Evolutionary conservation across 805 yeast genomes (phyloP), one percentile per base, ranked within the genome.

Genomic region (Sungouiella blattae): DNA sequence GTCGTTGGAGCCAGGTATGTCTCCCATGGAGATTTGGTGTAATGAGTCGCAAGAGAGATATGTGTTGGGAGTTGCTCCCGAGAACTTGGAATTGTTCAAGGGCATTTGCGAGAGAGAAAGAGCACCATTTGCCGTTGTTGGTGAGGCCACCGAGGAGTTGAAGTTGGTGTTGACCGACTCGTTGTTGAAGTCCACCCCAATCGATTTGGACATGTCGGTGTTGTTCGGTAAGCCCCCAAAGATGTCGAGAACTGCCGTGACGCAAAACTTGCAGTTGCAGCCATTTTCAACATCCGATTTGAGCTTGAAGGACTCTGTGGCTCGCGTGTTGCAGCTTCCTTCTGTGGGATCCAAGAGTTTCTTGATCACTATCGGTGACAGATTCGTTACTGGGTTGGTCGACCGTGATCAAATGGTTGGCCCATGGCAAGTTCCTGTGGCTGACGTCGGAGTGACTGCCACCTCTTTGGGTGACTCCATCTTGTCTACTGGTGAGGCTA

Each of bases 11-110:
- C 95, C 96, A 32, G 95, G 97, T 39, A 87, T 93, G 97, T 91
- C 98, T 4, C 98, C 99, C 37, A 87, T 93, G 95, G 98, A 93
- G 69, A 87, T 93, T 46, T 93, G 99, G 99, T 93, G 99, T 77
- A 91, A 95, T 53, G 98, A 93, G 67, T 93, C 98, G 2, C 99
- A 93, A 68, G 99, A 93, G 64, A 81, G 99, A 62, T 93, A 89
- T 53, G 99, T 93, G 16, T 64, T 93, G 51, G 98, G 96, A 47
- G 95, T 93, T 43, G 75, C 87, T 11, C 86, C 86, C 36, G 80
- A 78, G 42, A 85, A 88, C 57, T 64, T 91, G 40, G 76, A 76
- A 5, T 49, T 69, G 15, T 93, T 93, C 65, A 76, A 78, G 54
- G 75, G 72, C 36, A 82, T 93, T 36, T 93, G 98, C 72, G 77